Evolutionary conservation across 768 basidiomycete genomes (phyloP), one percentile per base, ranked within the genome.

Genomic region (Candolleomyces eurysporus): DNA sequence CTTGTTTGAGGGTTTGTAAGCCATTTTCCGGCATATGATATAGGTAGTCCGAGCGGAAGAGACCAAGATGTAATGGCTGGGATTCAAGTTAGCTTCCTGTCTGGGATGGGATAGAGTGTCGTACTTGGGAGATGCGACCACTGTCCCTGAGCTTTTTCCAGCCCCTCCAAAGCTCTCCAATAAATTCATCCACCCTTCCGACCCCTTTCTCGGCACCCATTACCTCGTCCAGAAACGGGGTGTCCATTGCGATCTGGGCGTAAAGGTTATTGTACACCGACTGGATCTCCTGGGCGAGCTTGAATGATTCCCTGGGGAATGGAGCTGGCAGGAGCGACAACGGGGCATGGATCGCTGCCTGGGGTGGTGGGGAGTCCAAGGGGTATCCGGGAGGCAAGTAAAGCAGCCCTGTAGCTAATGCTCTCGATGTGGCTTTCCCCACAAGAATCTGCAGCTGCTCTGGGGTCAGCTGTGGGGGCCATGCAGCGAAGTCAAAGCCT

Each of bases 31-130:
- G 78, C 8, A 79, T 73, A 65, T 99, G 94, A 21, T 98, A 75
- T 32, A 98, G 79, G 74, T 98, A 99, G 76, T 99, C 96, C 10
- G 95, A 97, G 58, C 96, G 83, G 75, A 96, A 97, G 19, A 99
- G 75, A 19, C 96, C 95, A 6, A 98, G 83, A 62, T 97, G 91
- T 50, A 92, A 76, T 0, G 86, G 84, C 95, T 98, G 8, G 5
- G 26, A 39, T 13, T 42, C 58, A 39, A 51, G 59, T 30, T 31
- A 43, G 40, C 57, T 43, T 7, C 9, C 36, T 10, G 0, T 48
- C 14, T 30, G 26, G 50, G 11, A 43, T 49, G 10, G 60, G 45
- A 48, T 51, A 40, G 48, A 5, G 6, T 50, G 30, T 43, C 66
- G 56, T 63, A 82, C 83, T 74, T 82, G 81, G 57, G 69, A 71